Evolutionary conservation across 805 yeast genomes (phyloP), one percentile per base, ranked within the genome.

Genomic region (Nakazawaea ishiwadae): DNA sequence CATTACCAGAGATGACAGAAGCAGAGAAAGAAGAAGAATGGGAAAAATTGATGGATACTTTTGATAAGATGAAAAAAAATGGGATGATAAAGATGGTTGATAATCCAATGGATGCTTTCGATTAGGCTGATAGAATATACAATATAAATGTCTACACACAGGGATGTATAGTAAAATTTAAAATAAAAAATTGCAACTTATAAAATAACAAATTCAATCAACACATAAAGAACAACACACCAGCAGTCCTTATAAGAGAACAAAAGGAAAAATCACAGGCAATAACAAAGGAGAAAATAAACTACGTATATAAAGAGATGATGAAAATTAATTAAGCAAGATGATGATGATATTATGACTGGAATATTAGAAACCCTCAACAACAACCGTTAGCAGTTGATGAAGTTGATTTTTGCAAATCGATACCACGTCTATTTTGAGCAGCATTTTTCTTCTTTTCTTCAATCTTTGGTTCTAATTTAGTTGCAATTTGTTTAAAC

Each of bases 401-500:
- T 19, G 17, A 29, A n/a, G 24, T 14, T 2, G 31, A 8, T 24
- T 37, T 40, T 12, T 44, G 37, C n/a, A 44, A 37, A 34, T 44
- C 44, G 19, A 44, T 19, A 6, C 39, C 39, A 12, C 39, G 28
- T 35, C 40, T 33, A 12, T 16, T 26, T 23, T 26, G 32, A 31
- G 9, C 14, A 6, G 19, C 29, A 8, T 18, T 8, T 19, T 7
- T 19, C 16, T 19, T 35, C 21, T 29, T 37, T 8, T 32, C 39
- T 24, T 42, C 45, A 16, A 42, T 42, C 35, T 34, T 33, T 28
- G 45, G 40, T 23, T 42, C 45, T 37, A 77, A 58, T 45, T 66
- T 67, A 48, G 66, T 60, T 0, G 84, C 83, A 50, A 77, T 69
- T 31, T 62, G 62, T 37, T 63, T 66, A 57, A 78, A 77, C 6